Percentiles rank a stretch among this genome's conserved stretches.
Evolutionary conservation across 768 basidiomycete genomes (phyloP).

Genomic region (Lactarius vividus): DNA sequence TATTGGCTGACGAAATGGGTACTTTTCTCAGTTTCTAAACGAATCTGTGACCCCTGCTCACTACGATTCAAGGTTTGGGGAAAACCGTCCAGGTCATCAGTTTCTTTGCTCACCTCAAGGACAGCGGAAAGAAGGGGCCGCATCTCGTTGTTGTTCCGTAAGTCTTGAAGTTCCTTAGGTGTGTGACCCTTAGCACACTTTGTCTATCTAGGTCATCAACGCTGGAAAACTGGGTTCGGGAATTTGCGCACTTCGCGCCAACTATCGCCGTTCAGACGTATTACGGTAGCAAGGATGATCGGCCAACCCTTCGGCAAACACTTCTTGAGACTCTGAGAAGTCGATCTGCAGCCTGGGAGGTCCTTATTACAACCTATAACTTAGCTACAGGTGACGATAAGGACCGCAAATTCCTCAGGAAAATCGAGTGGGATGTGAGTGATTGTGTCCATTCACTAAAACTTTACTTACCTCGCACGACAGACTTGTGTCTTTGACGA

Average conservation of each 20-base stretch:
- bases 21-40: constrained; percentile 33
- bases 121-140: constrained; percentile 73
- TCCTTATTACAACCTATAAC: constrained; percentile 94
- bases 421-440: constrained; percentile 89
- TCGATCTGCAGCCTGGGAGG: constrained; percentile 73
- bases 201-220: constrained; percentile 73
- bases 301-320: constrained; percentile 67
- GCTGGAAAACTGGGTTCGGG: constrained; percentile 97
- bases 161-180: constrained; percentile 35
- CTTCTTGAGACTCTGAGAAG: constrained; percentile 57
- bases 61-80: constrained; percentile 68
- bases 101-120: constrained; percentile 87
- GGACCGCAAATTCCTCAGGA: constrained; percentile 91
- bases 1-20: constrained; percentile 99
- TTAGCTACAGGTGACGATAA: constrained; percentile 82
- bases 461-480: neutral
- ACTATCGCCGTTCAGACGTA: constrained; percentile 84
- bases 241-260: constrained; percentile 90
- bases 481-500: constrained; percentile 96
- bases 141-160: constrained; percentile 96
- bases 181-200: neutral
- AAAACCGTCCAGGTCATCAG: constrained; percentile 99
- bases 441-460: neutral
- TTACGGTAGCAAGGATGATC: constrained; percentile 90
- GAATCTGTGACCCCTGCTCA: constrained; percentile 20